These are phyloP conservation scores for Eucalyptus caleyi DNA, from an alignment of 345 rosid species.

Conservation along the genomic window DNA sequence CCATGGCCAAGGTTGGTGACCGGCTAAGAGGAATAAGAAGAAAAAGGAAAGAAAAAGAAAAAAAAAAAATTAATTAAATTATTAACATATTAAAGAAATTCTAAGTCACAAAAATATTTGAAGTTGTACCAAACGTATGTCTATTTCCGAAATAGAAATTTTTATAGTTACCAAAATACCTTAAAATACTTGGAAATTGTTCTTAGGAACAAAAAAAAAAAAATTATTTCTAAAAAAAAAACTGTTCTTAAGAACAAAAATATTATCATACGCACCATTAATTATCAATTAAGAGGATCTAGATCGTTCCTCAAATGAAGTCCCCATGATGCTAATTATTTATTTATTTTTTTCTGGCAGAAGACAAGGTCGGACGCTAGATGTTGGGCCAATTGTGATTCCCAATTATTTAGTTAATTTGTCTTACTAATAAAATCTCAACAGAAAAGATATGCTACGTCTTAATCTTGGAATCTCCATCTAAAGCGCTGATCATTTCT, in stretches of 20 bases:
- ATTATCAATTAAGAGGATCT: too few species aligned
- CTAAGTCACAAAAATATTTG: too few species aligned
- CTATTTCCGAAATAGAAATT: rapidly evolving
- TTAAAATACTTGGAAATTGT: rapidly evolving
- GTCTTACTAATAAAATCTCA: not conserved
- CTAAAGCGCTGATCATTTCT: not conserved
- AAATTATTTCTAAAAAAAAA: too few species aligned
- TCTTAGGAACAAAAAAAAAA: rapidly evolving
- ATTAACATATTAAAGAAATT: too few species aligned
- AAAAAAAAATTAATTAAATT: too few species aligned
- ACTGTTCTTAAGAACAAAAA: too few species aligned
- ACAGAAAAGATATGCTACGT: not conserved
- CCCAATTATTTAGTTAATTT: not conserved
- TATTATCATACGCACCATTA: rapidly evolving
- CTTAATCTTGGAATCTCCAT: not conserved
- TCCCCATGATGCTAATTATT: not conserved
- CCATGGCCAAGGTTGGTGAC: too few species aligned
- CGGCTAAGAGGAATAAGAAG: too few species aligned
- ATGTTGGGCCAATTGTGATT: not conserved
- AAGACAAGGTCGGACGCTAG: not conserved
- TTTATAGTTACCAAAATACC: too few species aligned
- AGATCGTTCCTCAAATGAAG: not conserved
- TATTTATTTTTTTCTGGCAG: not conserved
- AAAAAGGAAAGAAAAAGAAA: too few species aligned
- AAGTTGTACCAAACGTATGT: rapidly evolving